Base-by-base conservation (phyloP, 78 protist species). In the Dictyostelium firmibasis region DNA sequence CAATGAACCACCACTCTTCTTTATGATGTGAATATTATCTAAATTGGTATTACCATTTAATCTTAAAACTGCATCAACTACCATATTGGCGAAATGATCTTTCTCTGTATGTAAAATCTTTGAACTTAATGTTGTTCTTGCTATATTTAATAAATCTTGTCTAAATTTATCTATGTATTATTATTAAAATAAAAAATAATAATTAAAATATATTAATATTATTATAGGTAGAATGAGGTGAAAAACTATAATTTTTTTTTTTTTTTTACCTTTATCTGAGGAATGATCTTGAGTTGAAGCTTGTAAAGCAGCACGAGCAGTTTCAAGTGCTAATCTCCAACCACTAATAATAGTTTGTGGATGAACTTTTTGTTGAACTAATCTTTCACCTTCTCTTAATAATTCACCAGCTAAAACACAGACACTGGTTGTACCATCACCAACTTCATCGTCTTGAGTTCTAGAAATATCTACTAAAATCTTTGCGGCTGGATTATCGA, bases 371-470 rank as follows among this genome's bases (percentile, higher is more conserved):
- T 91, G 85, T 31, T 81, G 83, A 36, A 99, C 31, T 14, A 99
- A 98, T 94, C 98, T 96, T 74, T 98, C 99, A 11, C 99, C 99
- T 83, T 98, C 99, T 43, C 99, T 92, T n/a, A 99, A 97, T 11
- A 99, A 97, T 97, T 98, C 99, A 38, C 99, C 99, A 0, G 99
- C 98, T 5, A 99, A 91, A 11, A 99, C 99, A 62, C 95, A 76
- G 11, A 99, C 99, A 11, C 91, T 38, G 13, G 99, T 99, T 14
- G 99, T 99, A 25, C 99, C 99, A 77, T 99, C 99, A 69, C 99
- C 99, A n/a, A 99, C 99, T 81, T 99, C 99, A 35, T 97, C 99
- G 53, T 99, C 99, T 86, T 99, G 99, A 1, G 98, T 92, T 74
- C 97, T 98, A 16, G 99, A 94, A 76, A 99, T 96, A 70, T 96